Evolutionary conservation across 768 basidiomycete species (phyloP), one percentile per base, ranked within the genome.

Genomic region (Phaeolepiota aurea): DNA sequence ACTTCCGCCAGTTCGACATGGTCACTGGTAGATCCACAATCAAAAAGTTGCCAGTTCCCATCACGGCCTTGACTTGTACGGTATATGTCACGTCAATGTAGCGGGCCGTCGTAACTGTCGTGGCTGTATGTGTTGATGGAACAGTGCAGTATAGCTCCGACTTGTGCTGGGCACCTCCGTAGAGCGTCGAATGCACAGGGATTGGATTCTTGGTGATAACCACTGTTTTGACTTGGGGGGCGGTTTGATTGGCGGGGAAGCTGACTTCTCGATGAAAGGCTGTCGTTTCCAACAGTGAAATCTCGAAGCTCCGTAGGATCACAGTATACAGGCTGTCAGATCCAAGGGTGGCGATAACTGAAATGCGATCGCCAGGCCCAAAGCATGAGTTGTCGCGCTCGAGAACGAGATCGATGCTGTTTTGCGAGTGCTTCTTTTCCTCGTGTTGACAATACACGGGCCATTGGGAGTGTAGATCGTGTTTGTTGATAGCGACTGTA

Each of bases 381-480:
- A 82, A 90, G 51, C 91, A 93, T 4, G 82, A 82, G 43, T 77
- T 71, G 18, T 69, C 69, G 25, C 92, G 81, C 19, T 86, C 79
- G 14, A 91, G 82, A 32, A 73, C 77, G 45, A 96, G 75, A 16
- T 72, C 79, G 13, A 90, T 71, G 19, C 80, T 82, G 2, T 88
- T 82, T 46, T 80, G 75, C 2, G 66, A 52, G 13, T 77, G 61
- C 12, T 74, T 69, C n/a, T 87, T 82, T 22, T 70, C 71, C 51
- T 90, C 86, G 9, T 75, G 74, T 54, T 89, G 85, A 37, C 75
- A 76, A 54, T 90, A 94, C 20, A 93, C 74, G 2, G 92, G 91
- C 92, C 92, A 96, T 1, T 87, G 82, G 3, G 90, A 85, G 53
- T 94, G 91, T 4, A 93, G 66, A 48, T 94, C 92, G 54, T 94